Percentiles rank a stretch among this genome's conserved stretches.
These are phyloP conservation scores for Niveomyces coronatus DNA, from an alignment of 2,329 filamentous ascomycete species.

Conservation along the genomic window DNA sequence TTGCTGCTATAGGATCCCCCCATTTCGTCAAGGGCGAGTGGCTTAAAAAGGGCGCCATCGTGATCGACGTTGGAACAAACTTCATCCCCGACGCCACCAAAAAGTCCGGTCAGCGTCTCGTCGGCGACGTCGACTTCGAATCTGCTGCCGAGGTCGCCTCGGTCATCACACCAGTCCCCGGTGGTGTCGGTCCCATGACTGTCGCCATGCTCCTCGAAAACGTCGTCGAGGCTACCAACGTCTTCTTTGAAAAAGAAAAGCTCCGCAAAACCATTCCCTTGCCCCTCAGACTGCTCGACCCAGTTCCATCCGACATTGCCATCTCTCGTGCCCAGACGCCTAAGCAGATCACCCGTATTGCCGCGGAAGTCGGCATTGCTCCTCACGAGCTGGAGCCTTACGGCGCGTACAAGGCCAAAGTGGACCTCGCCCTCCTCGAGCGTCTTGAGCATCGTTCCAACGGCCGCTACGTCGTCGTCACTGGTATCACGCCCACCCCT, in stretches of 20 bases:
- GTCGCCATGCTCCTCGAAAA: slow-evolving; percentile 97
- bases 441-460: slow-evolving; percentile 79
- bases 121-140: slow-evolving; percentile 91
- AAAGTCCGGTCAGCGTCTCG: slow-evolving; percentile 85
- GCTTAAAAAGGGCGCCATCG: slow-evolving; percentile 88
- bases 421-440: slow-evolving; percentile 72
- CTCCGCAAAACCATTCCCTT: slow-evolving; percentile 69
- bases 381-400: slow-evolving; percentile 89
- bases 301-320: slow-evolving; percentile 92
- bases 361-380: slow-evolving; percentile 78
- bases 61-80: slow-evolving; percentile 97
- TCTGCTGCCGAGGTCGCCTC: slow-evolving; percentile 78
- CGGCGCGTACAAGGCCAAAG: slow-evolving; percentile 91
- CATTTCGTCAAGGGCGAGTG: slow-evolving; percentile 89
- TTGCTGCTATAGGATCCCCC: slow-evolving; percentile 83
- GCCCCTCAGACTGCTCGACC: slow-evolving; percentile 66
- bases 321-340: slow-evolving; percentile 82
- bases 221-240: slow-evolving; percentile 74
- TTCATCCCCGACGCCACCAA: slow-evolving; percentile 81
- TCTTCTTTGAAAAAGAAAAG: slow-evolving; percentile 76
- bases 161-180: slow-evolving; percentile 89
- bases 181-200: slow-evolving; percentile 96
- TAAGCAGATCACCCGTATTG: slow-evolving; percentile 81
- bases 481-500: slow-evolving; percentile 92
- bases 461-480: slow-evolving; percentile 85